Evolutionary conservation across 441 rosid genomes (phyloP), one percentile per base, ranked within the genome.

Genomic region (Populus hybrid): DNA sequence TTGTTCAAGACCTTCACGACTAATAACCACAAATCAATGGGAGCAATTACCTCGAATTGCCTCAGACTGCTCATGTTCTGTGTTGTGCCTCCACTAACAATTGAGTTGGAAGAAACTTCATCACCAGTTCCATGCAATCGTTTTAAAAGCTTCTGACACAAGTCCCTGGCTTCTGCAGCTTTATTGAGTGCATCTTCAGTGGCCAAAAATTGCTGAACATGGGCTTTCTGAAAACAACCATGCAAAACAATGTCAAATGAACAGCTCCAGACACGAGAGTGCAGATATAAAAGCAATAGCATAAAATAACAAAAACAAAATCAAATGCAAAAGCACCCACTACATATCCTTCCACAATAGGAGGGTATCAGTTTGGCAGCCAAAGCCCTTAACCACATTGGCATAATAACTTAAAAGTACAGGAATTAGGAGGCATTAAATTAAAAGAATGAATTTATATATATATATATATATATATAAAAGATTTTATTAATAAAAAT

Each of bases 181-280:
- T 90, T 95, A 86, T 93, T 93, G 63, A 88, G 84, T 68, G 98
- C 93, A 85, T 92, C 97, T 87, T 95, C 97, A 79, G 97, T 92
- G 50, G 95, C 98, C 85, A 93, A 82, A 89, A 95, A 93, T 84
- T 93, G 99, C 81, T 95, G 95, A 76, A 92, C 97, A 82, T 95
- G 98, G 71, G 97, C 99, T 89, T 95, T 92, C 99, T 95, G 87
- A 50, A 78, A 36, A 79, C 12, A 82, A 74, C 28, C 74, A 80
- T 24, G 56, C 61, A 81, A 76, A 65, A 61, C 11, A 50, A 74
- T 72, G 64, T 69, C 73, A 76, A 42, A 40, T 69, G 69, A 69
- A 73, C 68, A 45, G 53, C 63, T 64, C 29, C 70, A 33, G 35
- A 78, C 24, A 53, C 40, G 33, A 29, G 40, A 21, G 74, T 73